Base-by-base conservation (phyloP, 495 filamentous ascomycete genomes). In the Echria macrotheca region DNA sequence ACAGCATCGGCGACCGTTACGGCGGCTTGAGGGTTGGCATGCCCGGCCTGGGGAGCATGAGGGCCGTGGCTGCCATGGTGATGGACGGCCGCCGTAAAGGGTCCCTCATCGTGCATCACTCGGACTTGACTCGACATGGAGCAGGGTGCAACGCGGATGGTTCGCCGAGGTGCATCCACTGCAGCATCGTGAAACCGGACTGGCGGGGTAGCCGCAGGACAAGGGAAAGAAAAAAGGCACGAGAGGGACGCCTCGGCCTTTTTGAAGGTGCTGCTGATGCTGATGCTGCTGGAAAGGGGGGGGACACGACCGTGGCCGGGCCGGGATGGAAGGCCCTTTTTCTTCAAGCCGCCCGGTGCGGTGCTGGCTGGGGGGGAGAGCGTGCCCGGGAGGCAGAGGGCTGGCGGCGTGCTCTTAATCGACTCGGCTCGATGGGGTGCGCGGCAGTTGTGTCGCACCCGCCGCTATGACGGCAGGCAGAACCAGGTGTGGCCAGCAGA, bases 171-270 rank as follows among this genome's bases (percentile, higher is more conserved):
- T 64, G 54, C 58, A 55, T 60, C 49, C 53, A 58, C 47, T 54
- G 56, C 59, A 65, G 56, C 59, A 65, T 65, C 57, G 57, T 65
- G 61, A 53, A 62, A 62, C 61, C 61, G 62, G 57, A 49, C 55
- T 56, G 55, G 54, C 43, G 53, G 50, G 53, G 50, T 37, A 50
- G 49, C 57, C 61, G 38, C 47, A 56, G 46, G 54, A 50, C 36
- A 55, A 47, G 39, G 51, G 41, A 15, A 15, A 10, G 10, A 33
- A 46, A 46, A 45, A 57, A 59, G 52, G 36, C 40, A 55, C 32
- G 51, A 50, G 46, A 44, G 47, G n/a, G 47, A 41, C 40, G 26
- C 49, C 53, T 59, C 42, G 54, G 52, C 39, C 49, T 46, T 55
- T 49, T 61, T 56, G 47, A 59, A 53, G 54, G 50, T n/a, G 35